Percentiles rank a stretch among this genome's conserved stretches.
Evolutionary conservation across 2,329 filamentous ascomycete genomes (phyloP).

Genomic region (Pseudonectria buxi): DNA sequence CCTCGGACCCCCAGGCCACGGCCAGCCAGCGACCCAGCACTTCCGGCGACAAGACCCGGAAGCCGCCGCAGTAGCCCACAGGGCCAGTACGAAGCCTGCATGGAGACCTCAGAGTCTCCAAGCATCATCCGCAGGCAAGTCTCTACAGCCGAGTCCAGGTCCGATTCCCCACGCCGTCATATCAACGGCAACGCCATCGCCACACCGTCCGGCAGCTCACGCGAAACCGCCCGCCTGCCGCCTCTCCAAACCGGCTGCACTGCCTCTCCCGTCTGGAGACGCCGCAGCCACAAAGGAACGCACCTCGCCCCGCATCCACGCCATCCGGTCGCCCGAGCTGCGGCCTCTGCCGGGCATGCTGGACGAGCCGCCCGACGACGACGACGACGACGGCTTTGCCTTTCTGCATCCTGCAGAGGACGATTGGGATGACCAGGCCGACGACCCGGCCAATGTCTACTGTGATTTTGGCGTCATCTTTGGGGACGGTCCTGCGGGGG

Average conservation of each 20-base stretch:
- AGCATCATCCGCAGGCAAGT: conserved; percentile 14
- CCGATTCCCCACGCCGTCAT: conserved; percentile 1
- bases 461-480: conserved; percentile 50
- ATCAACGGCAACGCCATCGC: conserved; percentile 3
- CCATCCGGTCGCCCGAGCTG: conserved; percentile 30
- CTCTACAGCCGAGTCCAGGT: conserved; percentile 8
- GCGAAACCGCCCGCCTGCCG: conserved; percentile 18
- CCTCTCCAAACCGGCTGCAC: conserved; percentile 22
- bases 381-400: conserved; percentile 42
- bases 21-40: conserved; percentile 5
- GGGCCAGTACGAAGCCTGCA: conserved; percentile 11
- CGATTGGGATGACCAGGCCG: conserved; percentile 33
- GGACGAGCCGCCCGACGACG: conserved; percentile 33
- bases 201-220: conserved; percentile 5
- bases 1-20: conserved; percentile 22
- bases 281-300: conserved; percentile 19
- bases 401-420: conserved; percentile 42
- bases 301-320: conserved; percentile 25
- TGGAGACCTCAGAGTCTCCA: conserved; percentile 18
- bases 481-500: conserved; percentile 24
- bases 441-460: conserved; percentile 46
- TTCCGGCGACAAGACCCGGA: conserved; percentile 20
- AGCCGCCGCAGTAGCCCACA: conserved; percentile 13
- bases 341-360: conserved; percentile 15
- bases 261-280: conserved; percentile 22